Conservation (phyloP, 768 basidiomycete genomes). For the Sporobolomyces pararoseus region DNA sequence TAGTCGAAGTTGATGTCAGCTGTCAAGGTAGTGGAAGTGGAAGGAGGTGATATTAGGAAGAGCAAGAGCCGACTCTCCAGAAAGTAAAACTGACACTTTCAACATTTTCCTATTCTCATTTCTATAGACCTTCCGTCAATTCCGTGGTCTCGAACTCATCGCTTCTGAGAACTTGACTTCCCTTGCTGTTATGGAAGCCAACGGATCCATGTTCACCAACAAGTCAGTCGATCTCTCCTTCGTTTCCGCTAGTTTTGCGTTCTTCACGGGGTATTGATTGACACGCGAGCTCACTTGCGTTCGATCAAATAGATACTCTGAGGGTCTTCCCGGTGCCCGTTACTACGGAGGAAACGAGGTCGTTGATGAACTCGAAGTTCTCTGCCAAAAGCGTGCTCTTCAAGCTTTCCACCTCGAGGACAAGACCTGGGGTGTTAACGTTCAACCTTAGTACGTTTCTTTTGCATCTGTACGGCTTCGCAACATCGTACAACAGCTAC, state of each 20-base stretch:
- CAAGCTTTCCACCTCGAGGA: slow-evolving; percentile 88
- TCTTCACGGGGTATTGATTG: no score
- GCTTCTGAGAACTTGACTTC: slow-evolving; percentile 99
- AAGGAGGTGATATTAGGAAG: no score
- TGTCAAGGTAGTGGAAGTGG: no score
- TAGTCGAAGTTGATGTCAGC: no score
- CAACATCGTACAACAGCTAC: background rate
- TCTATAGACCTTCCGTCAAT: slow-evolving; percentile 91
- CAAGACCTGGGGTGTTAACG: slow-evolving; percentile 92
- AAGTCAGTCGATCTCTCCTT: slow-evolving; percentile 56
- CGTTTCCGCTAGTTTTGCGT: background rate
- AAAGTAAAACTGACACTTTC: background rate
- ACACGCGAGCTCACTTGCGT: background rate
- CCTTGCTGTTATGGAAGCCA: slow-evolving; percentile 91
- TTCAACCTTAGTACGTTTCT: slow-evolving; percentile 94
- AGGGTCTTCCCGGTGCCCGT: slow-evolving; percentile 90
- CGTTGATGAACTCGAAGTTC: slow-evolving; percentile 90
- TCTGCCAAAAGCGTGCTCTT: slow-evolving; percentile 93
- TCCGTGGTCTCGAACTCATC: slow-evolving; percentile 94
- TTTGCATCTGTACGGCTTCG: background rate
- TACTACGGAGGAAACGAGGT: slow-evolving; percentile 62
- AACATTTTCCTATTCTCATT: background rate
- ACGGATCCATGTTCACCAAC: slow-evolving; percentile 97
- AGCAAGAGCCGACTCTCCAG: no score
- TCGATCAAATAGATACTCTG: slow-evolving; percentile 59